phyloP scores from a whole-genome alignment of 257 asterid genomes.

The Solanum ahanhuiri region DNA sequence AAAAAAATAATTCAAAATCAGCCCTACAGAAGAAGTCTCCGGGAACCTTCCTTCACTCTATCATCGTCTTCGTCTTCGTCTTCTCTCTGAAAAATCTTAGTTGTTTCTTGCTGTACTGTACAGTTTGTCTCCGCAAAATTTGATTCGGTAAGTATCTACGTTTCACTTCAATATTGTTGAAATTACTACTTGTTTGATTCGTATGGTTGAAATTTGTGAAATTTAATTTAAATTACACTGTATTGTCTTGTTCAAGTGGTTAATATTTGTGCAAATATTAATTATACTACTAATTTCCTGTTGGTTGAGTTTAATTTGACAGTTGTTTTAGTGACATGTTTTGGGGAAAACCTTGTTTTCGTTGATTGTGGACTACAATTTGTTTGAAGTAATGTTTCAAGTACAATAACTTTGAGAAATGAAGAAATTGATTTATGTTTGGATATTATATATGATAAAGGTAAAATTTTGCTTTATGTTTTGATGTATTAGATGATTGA shows the following conservation, averaged over 20 bases:
- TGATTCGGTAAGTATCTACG: constrained; percentile 6
- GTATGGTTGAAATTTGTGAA: not conserved
- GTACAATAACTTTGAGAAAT: not conserved
- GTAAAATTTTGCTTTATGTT: not conserved
- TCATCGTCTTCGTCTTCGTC: not conserved
- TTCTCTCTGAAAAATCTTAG: not conserved
- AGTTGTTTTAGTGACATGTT: not conserved
- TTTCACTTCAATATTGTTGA: not conserved
- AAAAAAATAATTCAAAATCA: not conserved
- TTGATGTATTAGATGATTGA: not conserved
- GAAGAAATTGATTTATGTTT: not conserved
- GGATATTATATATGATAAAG: not conserved
- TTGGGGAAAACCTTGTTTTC: not conserved
- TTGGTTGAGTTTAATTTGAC: not conserved
- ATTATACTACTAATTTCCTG: not conserved
- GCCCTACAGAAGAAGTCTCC: constrained; percentile 2
- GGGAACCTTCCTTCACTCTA: constrained; percentile 32
- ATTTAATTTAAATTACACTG: not conserved
- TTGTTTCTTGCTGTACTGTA: constrained; percentile 13
- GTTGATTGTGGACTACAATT: not conserved
- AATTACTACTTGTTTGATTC: not conserved
- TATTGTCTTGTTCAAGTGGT: not conserved
- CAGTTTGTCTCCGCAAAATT: not conserved
- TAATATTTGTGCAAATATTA: no score
- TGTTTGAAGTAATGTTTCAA: not conserved